Evolutionary conservation across 345 rosid genomes (phyloP).

Genomic region (Chamaenerion angustifolium): DNA sequence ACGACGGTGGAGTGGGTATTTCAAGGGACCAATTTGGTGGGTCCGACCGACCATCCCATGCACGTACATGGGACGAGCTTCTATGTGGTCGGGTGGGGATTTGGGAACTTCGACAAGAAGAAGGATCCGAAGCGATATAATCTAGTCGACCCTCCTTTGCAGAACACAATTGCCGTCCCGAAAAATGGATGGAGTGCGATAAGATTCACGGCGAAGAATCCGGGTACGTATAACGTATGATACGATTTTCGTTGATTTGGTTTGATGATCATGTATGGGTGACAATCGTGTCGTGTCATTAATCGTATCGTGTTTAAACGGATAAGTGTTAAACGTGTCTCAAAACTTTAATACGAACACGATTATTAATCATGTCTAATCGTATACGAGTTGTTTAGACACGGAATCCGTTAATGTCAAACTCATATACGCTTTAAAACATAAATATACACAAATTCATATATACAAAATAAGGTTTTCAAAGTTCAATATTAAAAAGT

Average conservation of each 20-base stretch:
- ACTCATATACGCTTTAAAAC: too few species aligned
- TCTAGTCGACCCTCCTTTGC: slow-evolving; percentile 56
- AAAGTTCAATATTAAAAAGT: too few species aligned
- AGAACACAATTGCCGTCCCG: slow-evolving; percentile 60
- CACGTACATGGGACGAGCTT: slow-evolving; percentile 72
- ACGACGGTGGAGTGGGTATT: slow-evolving; percentile 57
- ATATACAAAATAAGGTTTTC: too few species aligned
- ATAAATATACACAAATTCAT: too few species aligned
- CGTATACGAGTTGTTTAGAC: too few species aligned
- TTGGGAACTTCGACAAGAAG: slow-evolving; percentile 47
- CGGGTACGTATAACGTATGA: slow-evolving; percentile 32
- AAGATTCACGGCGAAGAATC: slow-evolving; percentile 62
- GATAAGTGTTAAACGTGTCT: too few species aligned
- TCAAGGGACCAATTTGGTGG: slow-evolving; percentile 66
- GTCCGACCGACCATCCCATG: slow-evolving; percentile 66
- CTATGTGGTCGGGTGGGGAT: slow-evolving; percentile 65
- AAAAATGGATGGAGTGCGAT: slow-evolving; percentile 65
- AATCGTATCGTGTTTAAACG: too few species aligned
- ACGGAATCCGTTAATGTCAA: too few species aligned
- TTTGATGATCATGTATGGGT: not conserved
- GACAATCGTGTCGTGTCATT: not conserved
- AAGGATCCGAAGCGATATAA: slow-evolving; percentile 47
- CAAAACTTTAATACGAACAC: too few species aligned
- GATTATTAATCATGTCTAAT: too few species aligned
- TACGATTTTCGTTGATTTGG: too few species aligned